phyloP scores from a whole-genome alignment of 2,329 filamentous ascomycete genomes.

The Hypoxylon sp. region DNA sequence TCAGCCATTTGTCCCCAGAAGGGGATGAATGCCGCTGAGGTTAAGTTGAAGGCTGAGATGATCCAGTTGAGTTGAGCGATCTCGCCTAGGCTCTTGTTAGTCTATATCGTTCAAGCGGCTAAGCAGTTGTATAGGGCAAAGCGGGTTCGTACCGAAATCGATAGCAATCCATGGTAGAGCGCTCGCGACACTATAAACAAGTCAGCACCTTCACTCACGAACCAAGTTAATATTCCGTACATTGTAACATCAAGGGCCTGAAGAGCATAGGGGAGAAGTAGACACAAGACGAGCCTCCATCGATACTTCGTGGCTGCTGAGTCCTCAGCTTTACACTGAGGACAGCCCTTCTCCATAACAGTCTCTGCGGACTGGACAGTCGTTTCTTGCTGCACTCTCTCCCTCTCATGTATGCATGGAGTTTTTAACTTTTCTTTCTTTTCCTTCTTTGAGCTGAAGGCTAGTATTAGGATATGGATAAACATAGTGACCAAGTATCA shows the following conservation, averaged over 20 bases:
- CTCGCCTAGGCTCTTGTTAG: constrained; percentile 55
- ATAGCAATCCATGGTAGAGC: constrained; percentile 73
- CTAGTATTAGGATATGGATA: constrained; percentile 9
- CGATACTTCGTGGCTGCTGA: constrained; percentile 59
- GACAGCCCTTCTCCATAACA: constrained; percentile 42
- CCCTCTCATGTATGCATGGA: constrained; percentile 31
- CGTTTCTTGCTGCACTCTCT: constrained; percentile 11
- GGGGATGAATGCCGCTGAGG: constrained; percentile 75
- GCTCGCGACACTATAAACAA: constrained; percentile 60
- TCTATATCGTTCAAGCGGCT: constrained; percentile 10
- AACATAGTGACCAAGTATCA: constrained; percentile 24
- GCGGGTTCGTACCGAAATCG: constrained; percentile 67
- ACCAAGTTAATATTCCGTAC: constrained; percentile 45
- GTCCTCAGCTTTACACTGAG: constrained; percentile 54
- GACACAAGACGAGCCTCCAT: constrained; percentile 70
- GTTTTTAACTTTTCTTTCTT: constrained; percentile 4
- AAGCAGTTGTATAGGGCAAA: constrained; percentile 5
- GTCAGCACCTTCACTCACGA: constrained; percentile 4
- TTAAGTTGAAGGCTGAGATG: constrained; percentile 76
- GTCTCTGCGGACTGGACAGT: not conserved
- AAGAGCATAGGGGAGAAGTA: constrained; percentile 71
- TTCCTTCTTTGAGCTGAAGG: constrained; percentile 14
- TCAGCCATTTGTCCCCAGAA: constrained; percentile 75
- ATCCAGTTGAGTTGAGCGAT: constrained; percentile 76
- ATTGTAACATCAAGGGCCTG: constrained; percentile 76